Conservation (phyloP, 257 asterid species). For the Phtheirospermum japonicum region DNA sequence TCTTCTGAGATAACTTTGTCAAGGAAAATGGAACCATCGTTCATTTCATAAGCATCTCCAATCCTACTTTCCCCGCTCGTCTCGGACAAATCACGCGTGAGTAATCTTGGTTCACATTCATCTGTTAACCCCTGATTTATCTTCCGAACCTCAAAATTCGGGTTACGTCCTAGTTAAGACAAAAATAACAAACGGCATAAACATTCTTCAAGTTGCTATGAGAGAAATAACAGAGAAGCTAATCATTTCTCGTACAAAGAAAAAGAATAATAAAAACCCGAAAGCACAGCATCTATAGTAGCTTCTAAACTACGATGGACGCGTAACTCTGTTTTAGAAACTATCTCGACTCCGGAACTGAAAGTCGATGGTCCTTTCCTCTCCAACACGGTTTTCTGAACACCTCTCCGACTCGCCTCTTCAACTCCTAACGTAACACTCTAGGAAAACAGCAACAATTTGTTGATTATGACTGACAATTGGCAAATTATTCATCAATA, state of each 20-base stretch:
- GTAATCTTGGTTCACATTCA: slow-evolving; percentile 32
- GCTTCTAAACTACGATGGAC: slow-evolving; percentile 82
- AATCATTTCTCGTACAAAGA: slow-evolving; percentile 7
- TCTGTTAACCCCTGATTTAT: slow-evolving; percentile 43
- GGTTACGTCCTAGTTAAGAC: slow-evolving; percentile 62
- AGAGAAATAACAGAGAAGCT: slow-evolving; percentile 16
- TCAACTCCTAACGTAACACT: slow-evolving; percentile 98
- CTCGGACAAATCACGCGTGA: slow-evolving; percentile 36
- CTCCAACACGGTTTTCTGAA: slow-evolving; percentile 87
- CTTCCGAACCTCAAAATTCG: slow-evolving; percentile 70
- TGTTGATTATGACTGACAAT: slow-evolving; percentile 21
- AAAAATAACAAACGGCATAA: slow-evolving; percentile 21
- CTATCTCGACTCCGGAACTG: slow-evolving; percentile 88
- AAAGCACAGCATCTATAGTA: slow-evolving; percentile 85
- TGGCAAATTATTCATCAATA: background rate
- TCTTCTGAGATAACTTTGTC: slow-evolving; percentile 35
- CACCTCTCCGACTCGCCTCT: slow-evolving; percentile 97
- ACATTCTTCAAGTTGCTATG: slow-evolving; percentile 11
- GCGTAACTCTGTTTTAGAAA: slow-evolving; percentile 71
- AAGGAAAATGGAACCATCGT: slow-evolving; percentile 26
- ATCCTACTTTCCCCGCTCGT: slow-evolving; percentile 33
- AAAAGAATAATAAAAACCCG: slow-evolving; percentile 46
- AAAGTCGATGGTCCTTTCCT: slow-evolving; percentile 97
- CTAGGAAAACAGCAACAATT: slow-evolving; percentile 43
- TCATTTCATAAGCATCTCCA: slow-evolving; percentile 33